Evolutionary conservation across 345 rosid genomes (phyloP).

Genomic region (Camelina laxa): DNA sequence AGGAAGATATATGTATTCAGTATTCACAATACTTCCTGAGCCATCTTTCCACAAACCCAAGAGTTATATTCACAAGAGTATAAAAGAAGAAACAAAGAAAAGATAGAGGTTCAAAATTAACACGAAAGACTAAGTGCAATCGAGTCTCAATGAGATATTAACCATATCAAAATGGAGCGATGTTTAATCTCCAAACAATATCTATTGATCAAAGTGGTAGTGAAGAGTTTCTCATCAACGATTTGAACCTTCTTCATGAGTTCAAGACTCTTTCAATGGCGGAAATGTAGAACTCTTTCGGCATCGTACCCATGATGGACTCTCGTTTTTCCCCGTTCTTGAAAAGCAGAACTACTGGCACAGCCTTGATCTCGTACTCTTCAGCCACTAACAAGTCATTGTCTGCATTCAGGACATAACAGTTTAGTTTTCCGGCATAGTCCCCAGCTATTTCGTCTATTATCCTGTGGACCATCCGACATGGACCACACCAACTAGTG

Average conservation of each 20-base stretch:
- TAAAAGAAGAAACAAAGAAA: background rate
- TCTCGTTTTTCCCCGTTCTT: conserved; percentile 83
- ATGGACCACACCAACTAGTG: conserved; percentile 89
- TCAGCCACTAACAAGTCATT: conserved; percentile 68
- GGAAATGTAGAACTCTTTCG: conserved; percentile 83
- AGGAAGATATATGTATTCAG: conserved; percentile 7
- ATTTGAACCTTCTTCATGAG: conserved; percentile 43
- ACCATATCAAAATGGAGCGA: background rate
- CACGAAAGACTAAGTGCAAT: background rate
- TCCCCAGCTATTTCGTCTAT: conserved; percentile 85
- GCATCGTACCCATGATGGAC: conserved; percentile 91
- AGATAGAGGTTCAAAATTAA: background rate
- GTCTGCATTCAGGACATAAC: conserved; percentile 78
- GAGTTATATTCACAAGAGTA: conserved; percentile 31
- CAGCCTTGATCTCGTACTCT: conserved; percentile 83
- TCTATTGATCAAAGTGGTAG: conserved; percentile 1
- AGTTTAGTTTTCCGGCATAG: conserved; percentile 71
- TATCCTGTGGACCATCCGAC: conserved; percentile 64
- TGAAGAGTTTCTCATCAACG: background rate
- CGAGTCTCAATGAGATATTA: conserved; percentile 26
- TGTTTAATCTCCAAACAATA: conserved; percentile 18
- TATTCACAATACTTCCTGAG: conserved; percentile 6
- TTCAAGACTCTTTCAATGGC: conserved; percentile 88
- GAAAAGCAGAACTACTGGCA: conserved; percentile 85
- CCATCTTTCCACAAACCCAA: conserved; percentile 20